Percentiles rank a stretch among this genome's conserved stretches.
These are phyloP conservation scores for Arabidopsis suecica DNA, from an alignment of 345 rosid genomes.

Conservation along the genomic window DNA sequence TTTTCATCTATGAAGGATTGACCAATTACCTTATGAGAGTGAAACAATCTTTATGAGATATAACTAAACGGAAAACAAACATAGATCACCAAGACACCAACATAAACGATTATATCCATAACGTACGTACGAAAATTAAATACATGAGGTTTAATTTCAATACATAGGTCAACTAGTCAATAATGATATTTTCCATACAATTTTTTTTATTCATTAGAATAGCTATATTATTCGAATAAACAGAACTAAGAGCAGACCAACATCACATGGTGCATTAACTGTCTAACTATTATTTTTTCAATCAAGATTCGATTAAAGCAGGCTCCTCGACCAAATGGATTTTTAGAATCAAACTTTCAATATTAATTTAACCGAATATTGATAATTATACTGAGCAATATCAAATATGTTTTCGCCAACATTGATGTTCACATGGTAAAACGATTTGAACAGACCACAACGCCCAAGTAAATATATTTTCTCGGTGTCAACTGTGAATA, in stretches of 20 bases:
- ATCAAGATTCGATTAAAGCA: slow-evolving; percentile 35
- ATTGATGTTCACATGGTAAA: slow-evolving; percentile 39
- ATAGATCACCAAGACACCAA: background rate
- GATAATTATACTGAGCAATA: background rate
- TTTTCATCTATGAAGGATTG: too few relatives aligned
- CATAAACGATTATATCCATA: background rate
- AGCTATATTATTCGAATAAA: slow-evolving; percentile 32
- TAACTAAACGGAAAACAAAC: too few relatives aligned
- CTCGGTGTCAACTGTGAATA: background rate
- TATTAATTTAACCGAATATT: slow-evolving; percentile 1
- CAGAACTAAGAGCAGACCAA: slow-evolving; percentile 27
- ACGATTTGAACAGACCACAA: slow-evolving; percentile 27
- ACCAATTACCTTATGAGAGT: too few relatives aligned
- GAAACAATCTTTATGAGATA: too few relatives aligned
- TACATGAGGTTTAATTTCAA: slow-evolving; percentile 9
- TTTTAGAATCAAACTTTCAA: slow-evolving; percentile 27
- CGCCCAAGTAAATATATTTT: background rate
- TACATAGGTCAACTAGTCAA: slow-evolving; percentile 25
- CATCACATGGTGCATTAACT: slow-evolving; percentile 39
- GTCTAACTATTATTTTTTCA: slow-evolving; percentile 27
- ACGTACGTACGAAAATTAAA: background rate
- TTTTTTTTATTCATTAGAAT: slow-evolving; percentile 12
- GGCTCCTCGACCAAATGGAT: slow-evolving; percentile 44
- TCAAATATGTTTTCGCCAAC: slow-evolving; percentile 8
- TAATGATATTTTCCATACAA: background rate